phyloP scores from a whole-genome alignment of 202 grass and related monocot genomes.

The Zoysia matrella region DNA sequence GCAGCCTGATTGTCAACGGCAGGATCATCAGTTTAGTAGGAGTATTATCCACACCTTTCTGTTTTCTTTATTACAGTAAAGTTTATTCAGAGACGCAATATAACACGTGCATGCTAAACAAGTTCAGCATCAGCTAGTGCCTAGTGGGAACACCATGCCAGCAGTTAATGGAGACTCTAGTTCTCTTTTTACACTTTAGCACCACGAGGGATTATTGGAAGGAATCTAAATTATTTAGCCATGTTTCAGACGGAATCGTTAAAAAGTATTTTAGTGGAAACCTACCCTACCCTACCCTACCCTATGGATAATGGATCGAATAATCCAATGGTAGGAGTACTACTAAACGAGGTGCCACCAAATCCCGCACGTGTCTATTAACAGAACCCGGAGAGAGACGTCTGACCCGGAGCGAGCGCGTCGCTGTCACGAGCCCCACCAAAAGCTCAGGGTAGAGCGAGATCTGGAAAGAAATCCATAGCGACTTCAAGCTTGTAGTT shows the following conservation, averaged over 20 bases:
- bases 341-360: not conserved
- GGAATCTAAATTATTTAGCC: not conserved
- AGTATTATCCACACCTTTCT: not conserved
- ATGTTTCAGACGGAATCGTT: conserved; percentile 2
- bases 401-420: not conserved
- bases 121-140: not conserved
- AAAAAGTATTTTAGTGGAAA: not conserved
- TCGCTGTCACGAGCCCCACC: not conserved
- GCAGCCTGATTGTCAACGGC: not conserved
- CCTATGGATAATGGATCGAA: not conserved
- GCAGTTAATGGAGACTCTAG: not conserved
- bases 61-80: not conserved
- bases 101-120: not conserved
- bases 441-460: not conserved
- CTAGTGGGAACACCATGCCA: not conserved
- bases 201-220: not conserved
- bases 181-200: not conserved
- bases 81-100: not conserved
- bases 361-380: conserved; percentile 1
- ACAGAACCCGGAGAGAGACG: no score
- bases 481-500: not conserved
- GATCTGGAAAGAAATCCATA: not conserved
- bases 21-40: not conserved
- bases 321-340: conserved; percentile 5
- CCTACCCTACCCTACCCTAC: not conserved